Evolutionary conservation across 331 rosid genomes (phyloP).

Genomic region (Quercus tomentella): DNA sequence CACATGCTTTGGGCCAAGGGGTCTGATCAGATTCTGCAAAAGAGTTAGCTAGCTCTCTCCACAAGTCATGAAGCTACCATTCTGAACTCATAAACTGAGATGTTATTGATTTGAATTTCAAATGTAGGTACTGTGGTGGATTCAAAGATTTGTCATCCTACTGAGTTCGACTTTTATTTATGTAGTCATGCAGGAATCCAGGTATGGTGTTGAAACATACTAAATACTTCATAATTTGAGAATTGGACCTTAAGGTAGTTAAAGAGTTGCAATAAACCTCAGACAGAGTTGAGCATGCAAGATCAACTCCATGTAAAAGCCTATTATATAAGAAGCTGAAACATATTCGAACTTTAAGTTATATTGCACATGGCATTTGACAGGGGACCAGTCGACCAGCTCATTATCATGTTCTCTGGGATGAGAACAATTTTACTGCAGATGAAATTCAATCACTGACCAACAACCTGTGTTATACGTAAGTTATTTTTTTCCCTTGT

Average conservation of each 20-base stretch:
- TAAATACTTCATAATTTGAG: background rate
- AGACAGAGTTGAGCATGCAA: background rate
- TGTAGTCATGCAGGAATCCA: slow-evolving; percentile 63
- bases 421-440: slow-evolving; percentile 53
- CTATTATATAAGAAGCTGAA: background rate
- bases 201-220: slow-evolving; percentile 21
- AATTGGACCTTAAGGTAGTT: no score
- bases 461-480: slow-evolving; percentile 60
- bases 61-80: background rate
- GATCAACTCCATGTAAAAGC: background rate
- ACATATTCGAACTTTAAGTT: background rate
- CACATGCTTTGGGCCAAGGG: background rate
- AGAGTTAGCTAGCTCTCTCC: background rate
- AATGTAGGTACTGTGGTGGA: slow-evolving; percentile 57
- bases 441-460: slow-evolving; percentile 60
- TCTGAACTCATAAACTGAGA: background rate
- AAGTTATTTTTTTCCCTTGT: background rate
- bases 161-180: slow-evolving; percentile 54
- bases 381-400: slow-evolving; percentile 64
- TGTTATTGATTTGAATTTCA: slow-evolving; percentile 1
- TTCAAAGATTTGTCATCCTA: slow-evolving; percentile 55
- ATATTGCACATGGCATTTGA: slow-evolving; percentile 4
- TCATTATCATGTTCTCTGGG: slow-evolving; percentile 57
- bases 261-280: no score
- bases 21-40: background rate